Evolutionary conservation across 257 asterid species (phyloP), one percentile per base, ranked within the genome.

Genomic region (Datura wrightii): DNA sequence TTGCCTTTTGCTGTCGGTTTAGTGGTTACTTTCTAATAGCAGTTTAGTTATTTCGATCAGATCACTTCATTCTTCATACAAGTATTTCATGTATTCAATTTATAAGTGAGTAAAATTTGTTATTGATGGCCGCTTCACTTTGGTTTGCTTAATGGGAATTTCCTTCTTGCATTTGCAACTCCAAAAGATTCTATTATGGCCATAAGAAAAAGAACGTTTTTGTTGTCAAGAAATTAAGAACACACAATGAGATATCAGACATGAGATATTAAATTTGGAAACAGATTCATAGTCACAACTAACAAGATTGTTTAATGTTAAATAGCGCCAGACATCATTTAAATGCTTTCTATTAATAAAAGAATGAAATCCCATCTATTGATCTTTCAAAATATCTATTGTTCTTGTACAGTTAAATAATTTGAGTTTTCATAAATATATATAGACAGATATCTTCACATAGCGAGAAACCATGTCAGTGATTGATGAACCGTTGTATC

Each of bases 401-500:
- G 58, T 76, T 50, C 46, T 76, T 31, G 82, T 76, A 24, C 8
- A 24, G 42, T 50, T 31, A 76, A 76, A 15, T 76, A 50, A 31
- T 50, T 52, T 34, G 8, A 52, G 31, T 74, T 52, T 34, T 24
- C 46, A 52, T 52, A 31, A 50, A 50, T 14, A 31, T 48, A 44
- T 50, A 13, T 76, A 5, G 82, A 52, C 79, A 79, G 19, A 16
- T 79, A 46, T 48, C 44, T 31, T 14, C 18, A 7, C 62, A 7
- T 79, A 42, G 80, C 56, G 1, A 60, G 50, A 48, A 46, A 53
- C 84, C 82, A 94, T 93, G 98, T 84, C 97, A 59, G 89, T 89
- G 94, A 91, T 92, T 88, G 98, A 94, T 19, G 98, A 94, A 88
- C 98, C 98, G 18, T 85, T 95, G 84, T 94, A 95, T 71, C 98